Conservation (phyloP, 2,329 filamentous ascomycete species). For the Bretziella fagacearum region DNA sequence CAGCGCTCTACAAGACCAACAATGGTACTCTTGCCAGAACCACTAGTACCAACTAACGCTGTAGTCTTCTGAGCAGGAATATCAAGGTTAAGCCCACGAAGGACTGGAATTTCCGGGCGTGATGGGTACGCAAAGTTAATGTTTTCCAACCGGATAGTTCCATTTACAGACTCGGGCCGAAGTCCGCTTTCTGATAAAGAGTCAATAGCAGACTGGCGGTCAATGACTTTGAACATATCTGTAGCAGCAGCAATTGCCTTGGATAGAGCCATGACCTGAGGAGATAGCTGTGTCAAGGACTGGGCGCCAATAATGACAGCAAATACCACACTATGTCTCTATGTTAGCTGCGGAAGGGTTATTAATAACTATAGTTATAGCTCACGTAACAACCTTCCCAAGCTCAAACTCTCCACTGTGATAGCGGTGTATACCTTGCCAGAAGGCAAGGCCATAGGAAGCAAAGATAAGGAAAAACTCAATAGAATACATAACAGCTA, state of each 20-base stretch:
- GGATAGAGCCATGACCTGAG: constrained; percentile 28
- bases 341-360: neutral
- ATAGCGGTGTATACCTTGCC: constrained; percentile 34
- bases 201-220: constrained; percentile 28
- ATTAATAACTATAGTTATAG: constrained; percentile 5
- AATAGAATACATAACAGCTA: constrained; percentile 27
- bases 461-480: constrained; percentile 33
- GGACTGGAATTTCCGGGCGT: constrained; percentile 31
- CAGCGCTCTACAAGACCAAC: constrained; percentile 64
- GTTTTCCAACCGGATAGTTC: constrained; percentile 31
- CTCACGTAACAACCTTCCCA: constrained; percentile 31
- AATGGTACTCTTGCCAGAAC: constrained; percentile 50
- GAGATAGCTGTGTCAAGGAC: constrained; percentile 30
- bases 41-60: constrained; percentile 40
- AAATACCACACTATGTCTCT: constrained; percentile 26
- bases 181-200: constrained; percentile 25
- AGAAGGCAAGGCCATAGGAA: constrained; percentile 33
- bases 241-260: constrained; percentile 30
- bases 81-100: constrained; percentile 26
- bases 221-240: constrained; percentile 31
- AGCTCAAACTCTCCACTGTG: constrained; percentile 29
- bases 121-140: constrained; percentile 41
- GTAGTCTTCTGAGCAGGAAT: constrained; percentile 32
- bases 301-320: constrained; percentile 30
- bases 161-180: constrained; percentile 18